Evolutionary conservation across 2,329 filamentous ascomycete species (phyloP).

Genomic region (Curvularia eragrostidis): DNA sequence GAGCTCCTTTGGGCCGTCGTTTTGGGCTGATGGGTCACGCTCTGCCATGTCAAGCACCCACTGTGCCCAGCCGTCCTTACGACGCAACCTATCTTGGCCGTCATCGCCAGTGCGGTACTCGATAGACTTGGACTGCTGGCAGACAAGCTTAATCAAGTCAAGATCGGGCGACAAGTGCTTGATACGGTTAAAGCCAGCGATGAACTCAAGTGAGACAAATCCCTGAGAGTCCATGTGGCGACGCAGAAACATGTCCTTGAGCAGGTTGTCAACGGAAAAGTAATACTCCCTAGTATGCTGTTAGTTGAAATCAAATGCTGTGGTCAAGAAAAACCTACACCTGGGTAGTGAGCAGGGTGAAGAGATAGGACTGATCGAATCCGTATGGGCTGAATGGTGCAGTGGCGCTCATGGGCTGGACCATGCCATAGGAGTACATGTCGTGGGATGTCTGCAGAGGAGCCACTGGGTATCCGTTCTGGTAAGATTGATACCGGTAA

Average conservation of each 20-base stretch:
- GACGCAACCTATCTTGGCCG: slow-evolving; percentile 77
- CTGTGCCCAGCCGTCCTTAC: slow-evolving; percentile 76
- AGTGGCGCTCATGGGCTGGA: slow-evolving; percentile 63
- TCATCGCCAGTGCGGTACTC: slow-evolving; percentile 80
- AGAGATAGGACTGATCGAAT: slow-evolving; percentile 64
- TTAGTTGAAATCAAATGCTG: slow-evolving; percentile 33
- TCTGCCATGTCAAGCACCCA: slow-evolving; percentile 77
- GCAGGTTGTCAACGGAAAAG: slow-evolving; percentile 93
- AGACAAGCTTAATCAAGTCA: slow-evolving; percentile 76
- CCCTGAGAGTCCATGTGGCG: slow-evolving; percentile 95
- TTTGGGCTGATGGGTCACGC: slow-evolving; percentile 75
- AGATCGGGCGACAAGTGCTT: slow-evolving; percentile 74
- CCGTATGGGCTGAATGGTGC: slow-evolving; percentile 63
- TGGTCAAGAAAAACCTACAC: slow-evolving; percentile 52
- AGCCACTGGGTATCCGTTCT: slow-evolving; percentile 48
- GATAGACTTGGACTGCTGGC: slow-evolving; percentile 72
- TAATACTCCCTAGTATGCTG: slow-evolving; percentile 79
- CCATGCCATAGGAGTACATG: slow-evolving; percentile 64
- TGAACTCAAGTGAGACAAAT: slow-evolving; percentile 80
- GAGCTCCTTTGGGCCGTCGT: slow-evolving; percentile 67
- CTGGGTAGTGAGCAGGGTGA: slow-evolving; percentile 66
- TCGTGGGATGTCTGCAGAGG: slow-evolving; percentile 57
- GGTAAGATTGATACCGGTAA: slow-evolving; percentile 53
- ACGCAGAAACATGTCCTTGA: slow-evolving; percentile 89
- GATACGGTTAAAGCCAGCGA: slow-evolving; percentile 87